These are phyloP conservation scores for Colletotrichum spinosum DNA, from an alignment of 2,329 filamentous ascomycete species.

Conservation along the genomic window DNA sequence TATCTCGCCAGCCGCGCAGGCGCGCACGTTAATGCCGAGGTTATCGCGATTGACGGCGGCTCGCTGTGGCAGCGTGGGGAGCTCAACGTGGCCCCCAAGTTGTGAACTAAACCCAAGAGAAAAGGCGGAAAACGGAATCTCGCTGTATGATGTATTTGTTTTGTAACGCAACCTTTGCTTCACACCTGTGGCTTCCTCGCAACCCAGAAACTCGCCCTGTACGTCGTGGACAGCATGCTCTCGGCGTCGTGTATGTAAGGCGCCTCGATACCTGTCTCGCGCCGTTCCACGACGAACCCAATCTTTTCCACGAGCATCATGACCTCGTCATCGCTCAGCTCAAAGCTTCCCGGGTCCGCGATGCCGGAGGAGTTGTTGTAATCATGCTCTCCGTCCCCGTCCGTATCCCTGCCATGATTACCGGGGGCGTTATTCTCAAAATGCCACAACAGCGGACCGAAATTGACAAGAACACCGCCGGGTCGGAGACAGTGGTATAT, in stretches of 20 bases:
- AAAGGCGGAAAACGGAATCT: background rate
- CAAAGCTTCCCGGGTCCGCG: conserved; percentile 88
- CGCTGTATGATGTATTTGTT: too few relatives aligned
- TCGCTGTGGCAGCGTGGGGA: conserved; percentile 63
- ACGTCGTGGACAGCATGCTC: conserved; percentile 89
- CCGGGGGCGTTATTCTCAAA: conserved; percentile 81
- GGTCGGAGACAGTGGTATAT: conserved; percentile 81
- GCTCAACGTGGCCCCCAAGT: conserved; percentile 54
- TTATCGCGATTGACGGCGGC: conserved; percentile 78
- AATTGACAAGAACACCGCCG: conserved; percentile 87
- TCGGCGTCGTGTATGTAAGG: conserved; percentile 89
- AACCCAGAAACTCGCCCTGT: conserved; percentile 86
- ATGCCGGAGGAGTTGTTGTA: conserved; percentile 72
- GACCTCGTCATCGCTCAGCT: conserved; percentile 91
- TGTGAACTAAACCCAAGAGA: conserved; percentile 45
- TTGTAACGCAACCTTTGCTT: too few relatives aligned
- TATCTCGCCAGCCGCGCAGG: conserved; percentile 77
- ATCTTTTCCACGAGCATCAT: conserved; percentile 77
- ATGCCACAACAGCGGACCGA: conserved; percentile 95
- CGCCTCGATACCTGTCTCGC: conserved; percentile 70
- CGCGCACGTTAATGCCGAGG: conserved; percentile 77
- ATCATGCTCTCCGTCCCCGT: conserved; percentile 63
- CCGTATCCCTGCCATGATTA: conserved; percentile 64
- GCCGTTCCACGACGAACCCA: conserved; percentile 80
- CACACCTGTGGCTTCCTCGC: conserved; percentile 72